phyloP scores from a whole-genome alignment of 1,284 basidiomycete species.

The Fomes fomentarius region DNA sequence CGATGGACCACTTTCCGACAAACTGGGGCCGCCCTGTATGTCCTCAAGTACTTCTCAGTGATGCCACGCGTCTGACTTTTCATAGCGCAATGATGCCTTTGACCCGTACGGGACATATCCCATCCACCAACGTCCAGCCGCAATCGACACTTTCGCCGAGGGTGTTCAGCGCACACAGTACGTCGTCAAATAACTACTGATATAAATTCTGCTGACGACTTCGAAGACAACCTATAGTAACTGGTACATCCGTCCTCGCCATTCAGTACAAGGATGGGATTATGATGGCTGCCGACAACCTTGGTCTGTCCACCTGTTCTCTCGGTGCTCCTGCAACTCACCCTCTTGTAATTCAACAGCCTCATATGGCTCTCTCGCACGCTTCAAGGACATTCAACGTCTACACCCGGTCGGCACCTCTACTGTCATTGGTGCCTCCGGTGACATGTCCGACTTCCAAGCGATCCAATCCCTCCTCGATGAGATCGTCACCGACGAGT shows the following conservation, averaged over 20 bases:
- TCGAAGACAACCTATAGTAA: constrained; percentile 89
- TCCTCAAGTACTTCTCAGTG: background rate
- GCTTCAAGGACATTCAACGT: constrained; percentile 95
- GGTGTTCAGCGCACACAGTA: constrained; percentile 80
- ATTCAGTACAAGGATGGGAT: constrained; percentile 96
- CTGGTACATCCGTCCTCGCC: constrained; percentile 94
- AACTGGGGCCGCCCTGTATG: constrained; percentile 81
- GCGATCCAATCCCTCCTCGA: constrained; percentile 85
- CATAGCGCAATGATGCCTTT: constrained; percentile 69
- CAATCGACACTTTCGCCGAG: constrained; percentile 60
- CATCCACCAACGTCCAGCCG: constrained; percentile 59
- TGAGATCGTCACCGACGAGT: constrained; percentile 77
- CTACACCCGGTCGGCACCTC: constrained; percentile 83
- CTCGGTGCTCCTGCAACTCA: constrained; percentile 6
- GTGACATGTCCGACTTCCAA: constrained; percentile 99
- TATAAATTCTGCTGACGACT: constrained; percentile 4
- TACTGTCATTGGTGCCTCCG: constrained; percentile 91
- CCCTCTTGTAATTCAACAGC: constrained; percentile 48
- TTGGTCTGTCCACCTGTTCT: constrained; percentile 58
- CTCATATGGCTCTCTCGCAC: constrained; percentile 96
- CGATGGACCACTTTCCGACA: constrained; percentile 81
- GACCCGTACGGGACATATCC: constrained; percentile 80
- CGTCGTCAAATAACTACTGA: constrained; percentile 29
- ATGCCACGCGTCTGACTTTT: background rate
- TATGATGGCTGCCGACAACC: constrained; percentile 99